phyloP scores from a whole-genome alignment of 139 green algal genomes.

The Edaphochlamys debaryana region DNA sequence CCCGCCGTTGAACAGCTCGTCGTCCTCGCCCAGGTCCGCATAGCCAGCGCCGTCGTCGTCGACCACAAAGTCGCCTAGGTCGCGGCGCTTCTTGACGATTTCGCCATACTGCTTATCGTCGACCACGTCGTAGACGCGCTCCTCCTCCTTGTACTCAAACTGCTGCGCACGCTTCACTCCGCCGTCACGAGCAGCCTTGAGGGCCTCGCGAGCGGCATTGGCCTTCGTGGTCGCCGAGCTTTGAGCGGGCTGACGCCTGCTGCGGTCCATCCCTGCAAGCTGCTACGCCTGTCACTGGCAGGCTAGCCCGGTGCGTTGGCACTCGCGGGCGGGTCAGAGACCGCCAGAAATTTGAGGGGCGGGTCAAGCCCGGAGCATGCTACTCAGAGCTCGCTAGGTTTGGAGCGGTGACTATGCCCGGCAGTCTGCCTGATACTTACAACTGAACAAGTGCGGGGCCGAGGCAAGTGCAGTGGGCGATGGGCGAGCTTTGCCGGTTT shows the following conservation, averaged over 20 bases:
- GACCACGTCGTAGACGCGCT: constrained; percentile 90
- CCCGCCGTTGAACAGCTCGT: too few relatives aligned
- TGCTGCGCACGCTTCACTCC: constrained; percentile 63
- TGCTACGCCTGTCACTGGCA: not conserved
- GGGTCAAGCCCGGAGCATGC: not conserved
- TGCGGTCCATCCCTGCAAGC: constrained; percentile 26
- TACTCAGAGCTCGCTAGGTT: not conserved
- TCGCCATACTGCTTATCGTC: constrained; percentile 90
- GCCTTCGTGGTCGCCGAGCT: not conserved
- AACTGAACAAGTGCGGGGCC: too few relatives aligned
- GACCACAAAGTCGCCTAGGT: constrained; percentile 81
- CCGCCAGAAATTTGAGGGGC: not conserved
- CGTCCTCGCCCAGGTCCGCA: constrained; percentile 89
- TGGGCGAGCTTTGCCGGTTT: too few relatives aligned
- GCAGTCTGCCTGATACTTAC: not conserved
- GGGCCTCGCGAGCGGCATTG: constrained; percentile 43
- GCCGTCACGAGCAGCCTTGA: constrained; percentile 54
- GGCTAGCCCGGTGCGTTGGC: not conserved
- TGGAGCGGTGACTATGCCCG: not conserved
- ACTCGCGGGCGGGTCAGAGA: not conserved
- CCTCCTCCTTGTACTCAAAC: constrained; percentile 85
- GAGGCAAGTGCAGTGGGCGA: too few relatives aligned
- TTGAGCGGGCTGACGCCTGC: constrained; percentile 24
- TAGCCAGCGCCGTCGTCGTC: constrained; percentile 88
- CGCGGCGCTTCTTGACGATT: constrained; percentile 85